Percentiles rank a stretch among this genome's conserved stretches.
Conservation (phyloP, 805 yeast genomes). For the Teunomyces funiuensis region DNA sequence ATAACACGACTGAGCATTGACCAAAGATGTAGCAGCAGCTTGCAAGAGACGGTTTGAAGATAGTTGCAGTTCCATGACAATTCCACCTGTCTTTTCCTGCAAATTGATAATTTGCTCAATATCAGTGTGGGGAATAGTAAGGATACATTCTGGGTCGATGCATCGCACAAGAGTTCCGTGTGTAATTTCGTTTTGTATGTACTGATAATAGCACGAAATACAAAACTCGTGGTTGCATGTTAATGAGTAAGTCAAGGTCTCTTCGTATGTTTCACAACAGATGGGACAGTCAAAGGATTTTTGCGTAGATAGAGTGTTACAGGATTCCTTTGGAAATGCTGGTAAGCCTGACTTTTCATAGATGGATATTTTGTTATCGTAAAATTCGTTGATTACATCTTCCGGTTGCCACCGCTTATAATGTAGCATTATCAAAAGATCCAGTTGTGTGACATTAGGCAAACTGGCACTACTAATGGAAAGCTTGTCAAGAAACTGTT, state of each 20-base stretch:
- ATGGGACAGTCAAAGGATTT: conserved; percentile 29
- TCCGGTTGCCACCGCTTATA: conserved; percentile 40
- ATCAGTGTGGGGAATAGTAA: conserved; percentile 44
- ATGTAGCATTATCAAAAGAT: conserved; percentile 36
- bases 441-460: conserved; percentile 30
- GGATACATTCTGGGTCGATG: conserved; percentile 56
- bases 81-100: conserved; percentile 6
- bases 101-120: conserved; percentile 19
- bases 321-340: conserved; percentile 3
- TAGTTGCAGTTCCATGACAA: conserved; percentile 18
- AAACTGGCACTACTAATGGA: conserved; percentile 23
- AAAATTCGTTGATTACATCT: conserved; percentile 36
- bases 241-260: conserved; percentile 44
- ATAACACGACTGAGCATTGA: conserved; percentile 49
- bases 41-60: conserved; percentile 33
- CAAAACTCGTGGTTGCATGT: conserved; percentile 77
- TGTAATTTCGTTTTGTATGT: conserved; percentile 46
- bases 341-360: conserved; percentile 29
- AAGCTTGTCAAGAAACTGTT: conserved; percentile 23
- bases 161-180: conserved; percentile 58
- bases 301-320: neutral
- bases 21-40: conserved; percentile 49
- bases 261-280: conserved; percentile 62
- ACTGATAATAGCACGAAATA: conserved; percentile 61
- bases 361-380: conserved; percentile 28